Evolutionary conservation across 106 monocot genomes (phyloP).

Genomic region (Iris macrosiphon): DNA sequence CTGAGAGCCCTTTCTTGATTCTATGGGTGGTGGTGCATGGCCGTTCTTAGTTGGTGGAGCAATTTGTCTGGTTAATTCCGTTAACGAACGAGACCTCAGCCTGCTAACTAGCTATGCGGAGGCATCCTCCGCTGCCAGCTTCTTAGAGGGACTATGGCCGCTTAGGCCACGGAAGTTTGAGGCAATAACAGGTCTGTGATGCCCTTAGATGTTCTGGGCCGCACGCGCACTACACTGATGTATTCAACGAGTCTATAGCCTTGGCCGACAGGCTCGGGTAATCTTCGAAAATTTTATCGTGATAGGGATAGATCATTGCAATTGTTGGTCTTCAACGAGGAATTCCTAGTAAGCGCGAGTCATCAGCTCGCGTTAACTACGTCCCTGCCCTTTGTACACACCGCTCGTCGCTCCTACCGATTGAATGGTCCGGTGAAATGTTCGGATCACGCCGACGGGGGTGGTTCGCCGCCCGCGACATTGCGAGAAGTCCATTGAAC

Average conservation of each 20-base stretch:
- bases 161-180: conserved; percentile 73
- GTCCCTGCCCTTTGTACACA: conserved; percentile 18
- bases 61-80: conserved; percentile 36
- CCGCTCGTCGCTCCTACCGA: conserved; percentile 4
- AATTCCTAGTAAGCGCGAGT: conserved; percentile 13
- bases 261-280: conserved; percentile 22
- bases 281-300: conserved; percentile 16
- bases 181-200: conserved; percentile 85
- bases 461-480: neutral
- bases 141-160: conserved; percentile 82
- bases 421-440: conserved; percentile 21
- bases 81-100: conserved; percentile 30
- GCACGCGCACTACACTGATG: conserved; percentile 83
- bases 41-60: conserved; percentile 56
- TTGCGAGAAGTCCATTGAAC: conserved; percentile 10
- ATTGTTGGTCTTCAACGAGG: conserved; percentile 16
- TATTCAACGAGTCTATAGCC: conserved; percentile 56
- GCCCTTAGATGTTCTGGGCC: conserved; percentile 87
- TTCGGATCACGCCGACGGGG: conserved; percentile 5
- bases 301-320: conserved; percentile 18
- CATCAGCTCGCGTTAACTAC: conserved; percentile 13
- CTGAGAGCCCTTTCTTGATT: conserved; percentile 68
- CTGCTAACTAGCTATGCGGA: conserved; percentile 1
- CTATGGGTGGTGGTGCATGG: conserved; percentile 85
- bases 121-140: conserved; percentile 27